A percentile compares a stretch with the other conserved stretches of the same genome.
These are phyloP conservation scores for Talaromyces thailandensis DNA, from an alignment of 495 filamentous ascomycete species.

Conservation along the genomic window DNA sequence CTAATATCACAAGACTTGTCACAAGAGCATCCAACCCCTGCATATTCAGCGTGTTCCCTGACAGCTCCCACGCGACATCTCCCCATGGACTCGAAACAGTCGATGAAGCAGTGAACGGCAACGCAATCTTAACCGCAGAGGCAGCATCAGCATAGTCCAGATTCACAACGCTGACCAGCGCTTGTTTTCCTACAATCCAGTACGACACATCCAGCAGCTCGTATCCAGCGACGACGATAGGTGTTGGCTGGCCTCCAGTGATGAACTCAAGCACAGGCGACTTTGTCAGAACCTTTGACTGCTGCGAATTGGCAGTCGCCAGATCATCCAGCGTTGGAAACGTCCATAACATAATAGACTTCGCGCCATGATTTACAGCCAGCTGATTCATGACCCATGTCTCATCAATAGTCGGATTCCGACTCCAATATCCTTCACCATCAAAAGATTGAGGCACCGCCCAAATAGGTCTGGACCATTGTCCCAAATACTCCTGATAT, in stretches of 20 bases:
- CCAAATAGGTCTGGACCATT: constrained; percentile 40
- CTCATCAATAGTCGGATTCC: constrained; percentile 43
- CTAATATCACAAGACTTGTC: constrained; percentile 2
- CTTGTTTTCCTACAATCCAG: constrained; percentile 5
- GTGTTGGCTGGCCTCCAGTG: neutral
- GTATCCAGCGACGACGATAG: neutral
- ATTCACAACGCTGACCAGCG: constrained; percentile 8
- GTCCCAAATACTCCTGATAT: constrained; percentile 31
- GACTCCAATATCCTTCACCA: constrained; percentile 48
- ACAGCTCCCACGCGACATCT: neutral
- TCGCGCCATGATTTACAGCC: constrained; percentile 47
- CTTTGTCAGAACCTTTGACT: constrained; percentile 9
- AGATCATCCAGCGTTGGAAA: constrained; percentile 11
- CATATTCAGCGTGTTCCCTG: neutral
- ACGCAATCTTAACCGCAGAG: neutral
- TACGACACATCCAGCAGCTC: constrained; percentile 1
- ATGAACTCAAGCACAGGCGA: constrained; percentile 1
- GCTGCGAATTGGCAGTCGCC: constrained; percentile 4
- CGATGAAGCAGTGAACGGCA: neutral
- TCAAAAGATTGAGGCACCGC: constrained; percentile 52
- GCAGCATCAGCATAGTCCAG: neutral
- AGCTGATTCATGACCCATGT: constrained; percentile 47
- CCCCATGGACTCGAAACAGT: constrained; percentile 2
- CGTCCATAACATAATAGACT: constrained; percentile 23
- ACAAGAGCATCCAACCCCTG: neutral